Evolutionary conservation across 2,329 filamentous ascomycete genomes (phyloP), one percentile per base, ranked within the genome.

Genomic region (Botrytis fabae): DNA sequence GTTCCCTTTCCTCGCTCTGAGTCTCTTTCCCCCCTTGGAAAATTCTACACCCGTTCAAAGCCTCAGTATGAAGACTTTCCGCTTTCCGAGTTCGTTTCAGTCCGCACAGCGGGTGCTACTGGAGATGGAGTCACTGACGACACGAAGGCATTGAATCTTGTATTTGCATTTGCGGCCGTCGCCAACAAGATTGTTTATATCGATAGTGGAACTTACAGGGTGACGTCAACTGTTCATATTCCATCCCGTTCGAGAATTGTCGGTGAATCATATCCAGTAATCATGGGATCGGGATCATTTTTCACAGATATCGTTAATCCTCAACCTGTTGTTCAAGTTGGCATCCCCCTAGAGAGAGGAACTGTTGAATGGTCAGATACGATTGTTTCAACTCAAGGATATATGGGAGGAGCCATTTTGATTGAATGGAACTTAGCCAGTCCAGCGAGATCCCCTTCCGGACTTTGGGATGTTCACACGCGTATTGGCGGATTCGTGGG

Each of bases 381-480:
- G 79, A 85, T 93, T 48, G 83, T 93, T 65, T 78, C 74, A 25
- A 80, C 76, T 25, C 93, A 97, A 82, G 95, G 77, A 32, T 60
- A 73, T 18, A 85, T 87, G 35, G 84, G 87, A 1, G 91, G 78
- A 76, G 90, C 90, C 0, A 84, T 91, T 4, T 81, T 93, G 10
- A 86, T 92, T 84, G 84, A 93, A 77, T 92, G 88, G 85, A 93
- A 93, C 78, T 81, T 92, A 2, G 83, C 80, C 22, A 81, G 82
- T 8, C 78, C 81, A 51, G 84, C 83, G 12, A 81, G 82, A 10
- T 93, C 92, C 71, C 63, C 79, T 77, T 71, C 77, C 0, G 88
- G 85, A 5, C 83, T 90, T 76, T 89, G 87, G 87, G 86, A 79
- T 71, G 77, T 78, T 10, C 80, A 81, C 61, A 75, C 78, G 35